Evolutionary conservation across 768 basidiomycete species (phyloP), one percentile per base, ranked within the genome.

Genomic region (Kwoniella pini): DNA sequence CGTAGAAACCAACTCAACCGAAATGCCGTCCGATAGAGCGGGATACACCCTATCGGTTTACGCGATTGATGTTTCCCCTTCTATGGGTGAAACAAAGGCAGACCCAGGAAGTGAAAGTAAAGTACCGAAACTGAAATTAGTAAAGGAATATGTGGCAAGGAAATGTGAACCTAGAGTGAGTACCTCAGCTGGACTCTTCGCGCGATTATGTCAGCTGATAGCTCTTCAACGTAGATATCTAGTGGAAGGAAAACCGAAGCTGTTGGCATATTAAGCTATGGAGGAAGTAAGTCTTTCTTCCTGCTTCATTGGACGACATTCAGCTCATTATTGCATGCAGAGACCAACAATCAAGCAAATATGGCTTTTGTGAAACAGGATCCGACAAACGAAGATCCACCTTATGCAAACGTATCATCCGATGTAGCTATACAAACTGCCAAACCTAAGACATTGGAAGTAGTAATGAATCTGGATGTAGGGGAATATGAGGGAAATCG

Each of bases 191-290:
- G 21, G 38, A 15, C 54, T 7, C 38, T 24, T 24, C n/a, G 30
- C 30, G 12, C 10, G 28, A 40, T 21, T 17, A 5, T 13, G 17
- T 19, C 3, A 54, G 50, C 60, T 61, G 21, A 54, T 44, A 19
- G 27, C 31, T 19, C 21, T 44, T 3, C 15, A n/a, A 10, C 2
- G 2, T 57, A 98, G 94, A 92, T 97, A 66, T 92, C 87, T 73
- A 86, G 89, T 66, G 89, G 88, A 13, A 83, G 94, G 40, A 96
- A 95, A 81, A 97, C 94, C 10, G 94, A 95, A 72, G 87, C 91
- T 72, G 91, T 91, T 74, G 90, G 91, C n/a, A 85, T 97, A 27
- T 83, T 96, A 46, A 79, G 87, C 2, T 92, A 91, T 70, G 94
- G 91, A n/a, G 86, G 90, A 77, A 85, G 91, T 85, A 39, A 57